phyloP scores from a whole-genome alignment of 2,329 filamentous ascomycete species.

The Phialophora expanda region DNA sequence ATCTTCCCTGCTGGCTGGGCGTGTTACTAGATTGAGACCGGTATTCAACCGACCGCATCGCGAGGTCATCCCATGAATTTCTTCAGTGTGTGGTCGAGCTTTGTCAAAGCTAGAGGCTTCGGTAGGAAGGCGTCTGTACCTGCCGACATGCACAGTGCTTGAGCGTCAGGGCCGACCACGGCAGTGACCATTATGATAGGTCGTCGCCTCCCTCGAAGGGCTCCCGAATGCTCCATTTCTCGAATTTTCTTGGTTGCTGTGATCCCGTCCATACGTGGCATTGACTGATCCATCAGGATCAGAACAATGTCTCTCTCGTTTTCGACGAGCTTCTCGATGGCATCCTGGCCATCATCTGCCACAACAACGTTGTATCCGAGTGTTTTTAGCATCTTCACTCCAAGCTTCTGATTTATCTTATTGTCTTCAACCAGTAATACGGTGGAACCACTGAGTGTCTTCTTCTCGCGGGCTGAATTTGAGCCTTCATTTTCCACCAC shows the following conservation, averaged over 20 bases:
- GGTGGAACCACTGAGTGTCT: constrained; percentile 51
- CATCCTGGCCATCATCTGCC: constrained; percentile 43
- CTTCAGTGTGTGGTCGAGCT: constrained; percentile 32
- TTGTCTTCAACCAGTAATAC: constrained; percentile 69
- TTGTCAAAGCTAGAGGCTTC: constrained; percentile 40
- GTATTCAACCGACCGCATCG: not conserved
- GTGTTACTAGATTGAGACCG: not conserved
- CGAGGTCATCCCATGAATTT: constrained; percentile 25
- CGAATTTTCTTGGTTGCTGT: constrained; percentile 43
- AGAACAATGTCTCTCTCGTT: constrained; percentile 41
- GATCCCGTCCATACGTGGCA: constrained; percentile 44
- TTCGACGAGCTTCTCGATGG: constrained; percentile 39
- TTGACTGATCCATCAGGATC: constrained; percentile 45
- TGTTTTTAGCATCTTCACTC: constrained; percentile 70
- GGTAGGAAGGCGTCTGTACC: constrained; percentile 43
- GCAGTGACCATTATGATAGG: constrained; percentile 44
- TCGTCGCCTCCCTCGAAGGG: constrained; percentile 31
- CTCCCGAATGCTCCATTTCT: constrained; percentile 31
- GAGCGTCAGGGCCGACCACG: constrained; percentile 41
- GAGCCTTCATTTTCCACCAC: constrained; percentile 33
- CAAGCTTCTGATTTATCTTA: constrained; percentile 58
- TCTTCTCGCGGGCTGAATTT: constrained; percentile 27
- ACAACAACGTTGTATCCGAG: constrained; percentile 67
- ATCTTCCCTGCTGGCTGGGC: not conserved
- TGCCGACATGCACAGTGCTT: constrained; percentile 40